phyloP scores from a whole-genome alignment of 2,329 filamentous ascomycete genomes.

The Cercospora sojina region DNA sequence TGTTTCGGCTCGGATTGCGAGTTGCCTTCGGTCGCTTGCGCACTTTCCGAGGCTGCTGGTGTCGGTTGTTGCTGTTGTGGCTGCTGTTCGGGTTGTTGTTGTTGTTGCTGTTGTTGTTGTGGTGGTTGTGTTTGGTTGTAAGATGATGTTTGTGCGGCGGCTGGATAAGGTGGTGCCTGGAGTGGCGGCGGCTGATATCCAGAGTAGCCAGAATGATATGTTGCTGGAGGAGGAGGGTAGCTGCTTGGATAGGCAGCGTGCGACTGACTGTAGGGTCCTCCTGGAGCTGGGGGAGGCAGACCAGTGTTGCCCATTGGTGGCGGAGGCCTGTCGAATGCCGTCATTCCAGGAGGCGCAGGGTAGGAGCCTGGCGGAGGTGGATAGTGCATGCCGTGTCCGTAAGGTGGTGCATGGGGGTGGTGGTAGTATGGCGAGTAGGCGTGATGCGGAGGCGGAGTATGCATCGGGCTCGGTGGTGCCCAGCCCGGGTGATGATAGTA shows the following conservation, averaged over 20 bases:
- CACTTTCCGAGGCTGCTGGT: slow-evolving; percentile 17
- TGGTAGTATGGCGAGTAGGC: slow-evolving; percentile 39
- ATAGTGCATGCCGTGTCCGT: slow-evolving; percentile 37
- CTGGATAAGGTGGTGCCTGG: slow-evolving; percentile 25
- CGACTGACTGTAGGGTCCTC: slow-evolving; percentile 36
- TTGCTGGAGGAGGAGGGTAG: slow-evolving; percentile 30
- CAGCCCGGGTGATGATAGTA: slow-evolving; percentile 33
- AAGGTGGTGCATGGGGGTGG: slow-evolving; percentile 31
- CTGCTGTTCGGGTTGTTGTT: slow-evolving; percentile 16
- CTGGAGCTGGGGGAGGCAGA: slow-evolving; percentile 41
- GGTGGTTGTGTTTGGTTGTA: slow-evolving; percentile 19
- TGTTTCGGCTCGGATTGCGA: slow-evolving; percentile 34
- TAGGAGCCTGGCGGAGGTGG: slow-evolving; percentile 35
- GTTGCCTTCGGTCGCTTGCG: slow-evolving; percentile 31
- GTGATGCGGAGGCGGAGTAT: slow-evolving; percentile 40
- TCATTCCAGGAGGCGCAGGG: slow-evolving; percentile 30
- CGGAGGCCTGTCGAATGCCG: slow-evolving; percentile 43
- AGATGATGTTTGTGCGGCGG: slow-evolving; percentile 9
- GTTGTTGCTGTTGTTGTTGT: slow-evolving; percentile 23
- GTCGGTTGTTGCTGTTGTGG: slow-evolving; percentile 23
- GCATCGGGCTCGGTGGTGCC: slow-evolving; percentile 46
- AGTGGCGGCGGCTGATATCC: slow-evolving; percentile 27
- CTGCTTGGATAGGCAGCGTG: slow-evolving; percentile 23
- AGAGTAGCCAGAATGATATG: slow-evolving; percentile 22
- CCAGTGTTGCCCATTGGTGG: slow-evolving; percentile 39